Evolutionary conservation across 1,139 yeast species (phyloP).

Genomic region (Candida gigantensis): DNA sequence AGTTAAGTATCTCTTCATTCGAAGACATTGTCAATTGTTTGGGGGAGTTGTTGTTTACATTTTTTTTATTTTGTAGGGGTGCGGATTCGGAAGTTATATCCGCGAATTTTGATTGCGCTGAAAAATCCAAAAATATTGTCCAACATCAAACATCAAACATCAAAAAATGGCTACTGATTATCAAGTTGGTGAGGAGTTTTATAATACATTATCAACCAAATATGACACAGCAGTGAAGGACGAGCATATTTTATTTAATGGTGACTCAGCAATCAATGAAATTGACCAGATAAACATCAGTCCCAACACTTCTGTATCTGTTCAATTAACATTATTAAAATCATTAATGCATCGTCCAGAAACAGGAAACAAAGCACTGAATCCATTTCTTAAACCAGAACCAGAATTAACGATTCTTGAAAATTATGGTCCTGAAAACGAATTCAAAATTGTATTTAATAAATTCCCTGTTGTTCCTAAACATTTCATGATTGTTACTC

Average conservation of each 20-base stretch:
- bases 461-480: constrained; percentile 81
- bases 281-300: constrained; percentile 21
- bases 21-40: constrained; percentile 2
- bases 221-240: constrained; percentile 30
- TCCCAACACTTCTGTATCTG: no score
- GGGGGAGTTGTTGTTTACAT: not conserved
- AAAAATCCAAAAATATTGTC: no score
- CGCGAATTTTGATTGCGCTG: not conserved
- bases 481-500: constrained; percentile 79
- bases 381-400: constrained; percentile 84
- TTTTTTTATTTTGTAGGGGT: not conserved
- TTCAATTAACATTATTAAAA: constrained; percentile 35
- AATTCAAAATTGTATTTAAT: constrained; percentile 71
- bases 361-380: constrained; percentile 36
- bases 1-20: constrained; percentile 4
- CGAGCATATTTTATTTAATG: constrained; percentile 32
- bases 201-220: constrained; percentile 21
- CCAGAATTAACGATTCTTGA: constrained; percentile 67
- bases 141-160: no score
- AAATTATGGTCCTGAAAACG: constrained; percentile 45
- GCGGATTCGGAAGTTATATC: not conserved
- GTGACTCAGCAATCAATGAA: constrained; percentile 28
- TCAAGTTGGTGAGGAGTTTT: no score
- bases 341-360: constrained; percentile 63
- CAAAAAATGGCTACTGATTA: no score